These are phyloP conservation scores for Staphylotrichum longicolle DNA, from an alignment of 495 filamentous ascomycete genomes.

Conservation along the genomic window DNA sequence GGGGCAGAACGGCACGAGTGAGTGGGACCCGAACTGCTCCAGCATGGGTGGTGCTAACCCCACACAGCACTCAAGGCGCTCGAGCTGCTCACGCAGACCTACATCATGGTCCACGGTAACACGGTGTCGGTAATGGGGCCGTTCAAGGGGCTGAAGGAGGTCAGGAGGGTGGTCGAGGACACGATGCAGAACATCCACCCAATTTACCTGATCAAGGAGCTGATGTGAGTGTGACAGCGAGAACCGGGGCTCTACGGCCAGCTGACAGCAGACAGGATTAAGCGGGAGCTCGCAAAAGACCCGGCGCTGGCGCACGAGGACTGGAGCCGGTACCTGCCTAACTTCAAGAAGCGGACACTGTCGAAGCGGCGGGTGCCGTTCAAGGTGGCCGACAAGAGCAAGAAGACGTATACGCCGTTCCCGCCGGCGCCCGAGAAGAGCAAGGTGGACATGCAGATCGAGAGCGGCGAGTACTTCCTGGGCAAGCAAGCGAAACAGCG, in stretches of 20 bases:
- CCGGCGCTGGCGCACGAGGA: conserved; percentile 80
- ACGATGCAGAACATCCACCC: conserved; percentile 94
- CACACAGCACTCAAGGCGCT: conserved; percentile 70
- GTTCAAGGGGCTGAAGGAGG: conserved; percentile 90
- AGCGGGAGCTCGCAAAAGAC: conserved; percentile 94
- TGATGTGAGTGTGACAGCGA: conserved; percentile 54
- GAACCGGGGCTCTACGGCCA: too few relatives aligned
- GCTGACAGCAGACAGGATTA: conserved; percentile 60
- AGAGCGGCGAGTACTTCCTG: conserved; percentile 96
- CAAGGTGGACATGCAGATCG: conserved; percentile 97
- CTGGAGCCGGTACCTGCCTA: conserved; percentile 94
- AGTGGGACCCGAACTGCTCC: neutral
- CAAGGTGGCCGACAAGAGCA: conserved; percentile 88
- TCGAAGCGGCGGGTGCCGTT: conserved; percentile 77
- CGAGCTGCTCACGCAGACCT: conserved; percentile 89
- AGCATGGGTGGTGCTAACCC: conserved; percentile 7
- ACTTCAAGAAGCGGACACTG: conserved; percentile 95
- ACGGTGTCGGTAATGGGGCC: conserved; percentile 89
- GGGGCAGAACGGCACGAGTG: conserved; percentile 51
- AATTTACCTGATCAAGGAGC: conserved; percentile 76
- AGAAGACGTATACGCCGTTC: conserved; percentile 91
- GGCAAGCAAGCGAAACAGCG: conserved; percentile 87
- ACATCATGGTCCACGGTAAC: conserved; percentile 96
- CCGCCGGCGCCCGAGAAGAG: conserved; percentile 63
- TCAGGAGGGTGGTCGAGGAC: conserved; percentile 85